Evolutionary conservation across 192 early-diverging fungal genomes (phyloP).

Genomic region (Phycomyces blakesleeanus): DNA sequence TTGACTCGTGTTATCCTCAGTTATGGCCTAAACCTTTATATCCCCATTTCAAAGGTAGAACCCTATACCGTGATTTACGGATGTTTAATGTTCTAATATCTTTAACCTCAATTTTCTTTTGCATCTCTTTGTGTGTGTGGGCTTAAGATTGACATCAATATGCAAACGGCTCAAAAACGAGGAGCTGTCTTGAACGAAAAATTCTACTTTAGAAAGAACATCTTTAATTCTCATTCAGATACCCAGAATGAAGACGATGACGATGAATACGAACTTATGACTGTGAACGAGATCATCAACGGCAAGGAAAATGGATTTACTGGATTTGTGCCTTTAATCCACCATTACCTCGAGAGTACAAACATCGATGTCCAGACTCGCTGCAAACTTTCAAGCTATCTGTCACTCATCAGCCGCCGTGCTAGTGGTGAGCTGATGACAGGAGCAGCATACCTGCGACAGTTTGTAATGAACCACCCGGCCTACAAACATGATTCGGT

Average conservation of each 20-base stretch:
- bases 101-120: no score
- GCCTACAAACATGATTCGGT: constrained; percentile 89
- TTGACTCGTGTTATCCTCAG: constrained; percentile 83
- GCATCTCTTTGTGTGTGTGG: no score
- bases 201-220: constrained; percentile 88
- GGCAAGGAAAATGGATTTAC: constrained; percentile 56
- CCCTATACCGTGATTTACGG: no score
- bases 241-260: constrained; percentile 36
- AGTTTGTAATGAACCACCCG: constrained; percentile 83
- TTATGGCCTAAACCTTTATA: constrained; percentile 93
- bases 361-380: constrained; percentile 68
- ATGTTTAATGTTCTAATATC: no score
- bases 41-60: constrained; percentile 86
- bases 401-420: constrained; percentile 73
- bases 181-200: constrained; percentile 78
- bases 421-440: constrained; percentile 85
- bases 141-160: constrained; percentile 95
- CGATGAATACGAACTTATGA: constrained; percentile 61
- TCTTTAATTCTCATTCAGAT: constrained; percentile 50
- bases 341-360: constrained; percentile 76
- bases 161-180: constrained; percentile 80
- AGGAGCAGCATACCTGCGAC: constrained; percentile 83
- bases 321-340: constrained; percentile 82
- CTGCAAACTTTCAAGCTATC: constrained; percentile 65
- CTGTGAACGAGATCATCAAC: constrained; percentile 86